Evolutionary conservation across 2,329 filamentous ascomycete species (phyloP).

Genomic region (Diplodia scrobiculata): DNA sequence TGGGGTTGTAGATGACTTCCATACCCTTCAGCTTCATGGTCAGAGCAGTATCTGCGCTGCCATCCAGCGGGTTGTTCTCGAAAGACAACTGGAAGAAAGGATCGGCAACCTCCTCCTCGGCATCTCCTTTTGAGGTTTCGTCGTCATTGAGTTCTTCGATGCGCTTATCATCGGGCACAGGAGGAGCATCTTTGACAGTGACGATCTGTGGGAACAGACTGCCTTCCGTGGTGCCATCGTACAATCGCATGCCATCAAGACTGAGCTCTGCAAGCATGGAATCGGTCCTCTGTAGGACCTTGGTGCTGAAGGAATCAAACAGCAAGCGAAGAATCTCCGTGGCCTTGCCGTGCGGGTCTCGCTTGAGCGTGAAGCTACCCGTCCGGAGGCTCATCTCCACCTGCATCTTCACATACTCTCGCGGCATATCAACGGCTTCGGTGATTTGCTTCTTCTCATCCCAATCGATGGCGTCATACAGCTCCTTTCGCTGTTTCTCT

Average conservation of each 20-base stretch:
- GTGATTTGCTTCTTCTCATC: slow-evolving; percentile 90
- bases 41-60: slow-evolving; percentile 85
- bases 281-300: slow-evolving; percentile 84
- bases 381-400: slow-evolving; percentile 91
- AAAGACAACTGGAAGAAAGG: slow-evolving; percentile 91
- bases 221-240: slow-evolving; percentile 90
- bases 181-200: slow-evolving; percentile 83
- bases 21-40: slow-evolving; percentile 91
- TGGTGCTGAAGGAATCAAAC: slow-evolving; percentile 92
- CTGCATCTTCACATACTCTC: slow-evolving; percentile 90
- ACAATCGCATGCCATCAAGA: slow-evolving; percentile 88
- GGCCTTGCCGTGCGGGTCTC: slow-evolving; percentile 74
- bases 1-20: slow-evolving; percentile 97
- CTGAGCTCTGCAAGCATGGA: slow-evolving; percentile 87
- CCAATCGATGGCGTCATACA: slow-evolving; percentile 98
- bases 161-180: slow-evolving; percentile 54
- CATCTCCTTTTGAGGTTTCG: slow-evolving; percentile 48
- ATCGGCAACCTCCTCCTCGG: slow-evolving; percentile 58
- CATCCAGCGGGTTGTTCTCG: slow-evolving; percentile 93
- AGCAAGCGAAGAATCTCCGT: slow-evolving; percentile 85
- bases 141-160: slow-evolving; percentile 55
- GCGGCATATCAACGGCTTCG: slow-evolving; percentile 83
- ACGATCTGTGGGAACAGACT: slow-evolving; percentile 95
- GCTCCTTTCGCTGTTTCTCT: slow-evolving; percentile 91
- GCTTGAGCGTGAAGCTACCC: slow-evolving; percentile 91